Evolutionary conservation across 345 rosid genomes (phyloP), one percentile per base, ranked within the genome.

Genomic region (Hibiscus syriacus): DNA sequence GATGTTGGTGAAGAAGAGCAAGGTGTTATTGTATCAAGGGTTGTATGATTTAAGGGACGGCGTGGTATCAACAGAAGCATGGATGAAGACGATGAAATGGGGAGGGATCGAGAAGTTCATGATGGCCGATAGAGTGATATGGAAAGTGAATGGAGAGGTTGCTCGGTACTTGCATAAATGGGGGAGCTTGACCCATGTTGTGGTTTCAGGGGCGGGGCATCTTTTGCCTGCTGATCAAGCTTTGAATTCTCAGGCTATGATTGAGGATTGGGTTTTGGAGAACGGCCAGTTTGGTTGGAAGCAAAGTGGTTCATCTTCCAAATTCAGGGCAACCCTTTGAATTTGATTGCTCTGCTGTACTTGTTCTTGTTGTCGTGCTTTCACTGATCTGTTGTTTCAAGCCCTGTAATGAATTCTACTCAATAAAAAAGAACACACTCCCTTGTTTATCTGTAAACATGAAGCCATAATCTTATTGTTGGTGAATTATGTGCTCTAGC

Each of bases 11-110:
- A 77, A 62, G 78, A 80, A 79, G 19, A 82, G 74, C 8, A 79
- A 72, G 64, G 92, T 90, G 12, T 63, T 90, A 83, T 25, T 90
- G 67, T 92, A 87, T 56, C 90, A 90, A 69, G 97, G 98, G 14
- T 75, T 73, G 61, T 34, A 60, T 43, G 96, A 88, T 70, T 60
- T 90, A 49, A 75, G 84, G 73, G 91, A 82, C 58, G 91, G 96
- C 1, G 86, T 85, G 45, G 90, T 85, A 57, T 86, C 96, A 0
- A 82, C 84, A 0, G 97, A 88, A 50, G 92, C 90, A 0, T 90
- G 96, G 97, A 71, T 92, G 19, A 90, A 74, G 82, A 85, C 85
- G n/a, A n/a, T n/a, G n/a, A n/a, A n/a, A n/a, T n/a, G n/a, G n/a
- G n/a, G n/a, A n/a, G n/a, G n/a, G n/a, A 67, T 82, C 6, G 80